phyloP scores from a whole-genome alignment of 2,329 filamentous ascomycete species.

The Talaromyces sp. region DNA sequence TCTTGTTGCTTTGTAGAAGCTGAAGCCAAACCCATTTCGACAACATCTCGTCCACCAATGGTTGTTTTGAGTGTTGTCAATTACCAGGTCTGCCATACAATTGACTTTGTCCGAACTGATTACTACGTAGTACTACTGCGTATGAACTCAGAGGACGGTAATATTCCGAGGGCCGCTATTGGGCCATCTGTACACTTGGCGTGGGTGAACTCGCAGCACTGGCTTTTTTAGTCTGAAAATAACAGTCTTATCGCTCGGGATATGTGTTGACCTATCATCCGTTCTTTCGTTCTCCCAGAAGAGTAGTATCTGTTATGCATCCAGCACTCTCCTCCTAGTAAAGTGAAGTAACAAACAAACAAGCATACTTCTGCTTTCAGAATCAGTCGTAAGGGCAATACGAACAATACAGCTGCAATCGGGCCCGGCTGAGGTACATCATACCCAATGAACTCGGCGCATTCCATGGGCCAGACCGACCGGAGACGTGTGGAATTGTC shows the following conservation, averaged over 20 bases:
- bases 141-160: neutral
- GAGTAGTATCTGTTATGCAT: neutral
- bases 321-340: neutral
- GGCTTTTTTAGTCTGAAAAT: neutral
- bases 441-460: neutral
- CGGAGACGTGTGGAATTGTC: neutral
- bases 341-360: neutral
- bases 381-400: neutral
- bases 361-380: neutral
- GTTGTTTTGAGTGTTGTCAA: too few species aligned
- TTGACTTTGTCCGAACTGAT: neutral
- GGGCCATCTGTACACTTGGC: neutral
- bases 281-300: too few species aligned
- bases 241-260: neutral
- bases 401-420: neutral
- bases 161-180: neutral
- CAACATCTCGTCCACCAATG: neutral
- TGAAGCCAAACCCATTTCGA: neutral
- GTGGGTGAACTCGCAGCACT: neutral
- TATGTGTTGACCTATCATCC: neutral
- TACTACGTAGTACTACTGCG: neutral
- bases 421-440: neutral
- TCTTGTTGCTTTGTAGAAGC: too few species aligned
- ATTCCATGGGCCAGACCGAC: neutral
- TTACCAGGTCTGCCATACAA: neutral